Conservation (phyloP, 2,329 filamentous ascomycete genomes). For the Venturia nashicola region DNA sequence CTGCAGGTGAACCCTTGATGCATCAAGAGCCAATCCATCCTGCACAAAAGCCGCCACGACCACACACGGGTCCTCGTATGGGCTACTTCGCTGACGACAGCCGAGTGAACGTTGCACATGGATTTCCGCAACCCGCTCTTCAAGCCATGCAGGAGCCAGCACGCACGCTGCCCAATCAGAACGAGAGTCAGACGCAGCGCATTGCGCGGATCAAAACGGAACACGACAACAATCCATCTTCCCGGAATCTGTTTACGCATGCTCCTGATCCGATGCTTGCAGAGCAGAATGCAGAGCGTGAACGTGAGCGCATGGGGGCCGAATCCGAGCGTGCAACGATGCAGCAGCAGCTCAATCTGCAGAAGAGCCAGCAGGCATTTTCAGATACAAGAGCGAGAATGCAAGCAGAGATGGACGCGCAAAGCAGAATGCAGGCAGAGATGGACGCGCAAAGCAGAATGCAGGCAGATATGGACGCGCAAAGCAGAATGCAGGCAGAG, state of each 20-base stretch:
- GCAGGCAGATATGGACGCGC: neutral
- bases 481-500: neutral
- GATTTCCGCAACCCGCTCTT: neutral
- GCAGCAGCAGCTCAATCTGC: neutral
- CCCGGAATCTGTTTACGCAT: neutral
- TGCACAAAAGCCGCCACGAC: neutral
- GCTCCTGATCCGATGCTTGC: neutral
- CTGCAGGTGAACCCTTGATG: constrained; percentile 8
- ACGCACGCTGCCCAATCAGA: neutral
- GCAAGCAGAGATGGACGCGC: neutral
- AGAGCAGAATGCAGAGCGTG: constrained; percentile 1
- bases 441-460: neutral
- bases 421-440: neutral
- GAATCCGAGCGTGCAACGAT: neutral
- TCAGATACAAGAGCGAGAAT: neutral
- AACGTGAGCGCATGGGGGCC: constrained; percentile 3
- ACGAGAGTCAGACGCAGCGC: neutral
- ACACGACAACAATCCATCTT: neutral
- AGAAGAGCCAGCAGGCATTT: neutral
- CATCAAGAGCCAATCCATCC: constrained; percentile 13
- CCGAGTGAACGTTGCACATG: constrained; percentile 6
- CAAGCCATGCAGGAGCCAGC: neutral
- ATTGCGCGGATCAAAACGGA: constrained; percentile 4
- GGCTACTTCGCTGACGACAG: constrained; percentile 18
- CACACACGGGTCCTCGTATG: neutral